These are phyloP conservation scores for Apiospora sp. DNA, from an alignment of 2,329 filamentous ascomycete genomes.

Conservation along the genomic window DNA sequence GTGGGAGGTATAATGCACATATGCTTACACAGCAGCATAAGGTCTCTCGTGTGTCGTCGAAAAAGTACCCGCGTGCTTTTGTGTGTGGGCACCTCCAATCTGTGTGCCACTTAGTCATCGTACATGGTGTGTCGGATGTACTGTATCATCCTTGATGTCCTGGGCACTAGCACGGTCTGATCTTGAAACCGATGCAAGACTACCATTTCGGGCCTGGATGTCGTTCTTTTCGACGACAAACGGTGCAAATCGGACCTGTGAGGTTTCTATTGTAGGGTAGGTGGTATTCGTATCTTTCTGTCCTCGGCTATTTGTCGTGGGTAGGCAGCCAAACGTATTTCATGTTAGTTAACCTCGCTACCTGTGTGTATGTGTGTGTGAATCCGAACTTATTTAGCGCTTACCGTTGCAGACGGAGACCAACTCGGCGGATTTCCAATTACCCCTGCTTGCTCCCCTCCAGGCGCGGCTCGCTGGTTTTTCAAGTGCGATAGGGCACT, in stretches of 20 bases:
- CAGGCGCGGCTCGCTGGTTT: background rate
- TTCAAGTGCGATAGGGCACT: background rate
- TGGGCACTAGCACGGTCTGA: background rate
- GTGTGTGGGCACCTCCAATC: background rate
- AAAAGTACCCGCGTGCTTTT: conserved; percentile 10
- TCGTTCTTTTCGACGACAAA: background rate
- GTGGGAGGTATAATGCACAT: conserved; percentile 11
- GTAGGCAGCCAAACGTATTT: background rate
- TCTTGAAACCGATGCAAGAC: conserved; percentile 7
- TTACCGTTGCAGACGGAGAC: background rate
- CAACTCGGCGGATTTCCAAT: background rate
- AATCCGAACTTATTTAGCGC: background rate
- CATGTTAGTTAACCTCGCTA: background rate
- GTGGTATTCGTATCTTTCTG: background rate
- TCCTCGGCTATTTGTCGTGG: background rate
- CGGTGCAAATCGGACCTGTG: background rate
- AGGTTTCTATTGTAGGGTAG: background rate
- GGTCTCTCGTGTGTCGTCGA: background rate
- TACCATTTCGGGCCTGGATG: background rate
- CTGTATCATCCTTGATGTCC: background rate
- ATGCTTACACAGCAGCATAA: conserved; percentile 20
- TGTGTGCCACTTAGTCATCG: conserved; percentile 21
- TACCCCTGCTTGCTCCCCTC: background rate
- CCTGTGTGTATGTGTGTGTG: background rate
- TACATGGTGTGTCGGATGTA: conserved; percentile 12